Evolutionary conservation across 2,329 filamentous ascomycete genomes (phyloP).

Genomic region (Aureobasidium namibiae): DNA sequence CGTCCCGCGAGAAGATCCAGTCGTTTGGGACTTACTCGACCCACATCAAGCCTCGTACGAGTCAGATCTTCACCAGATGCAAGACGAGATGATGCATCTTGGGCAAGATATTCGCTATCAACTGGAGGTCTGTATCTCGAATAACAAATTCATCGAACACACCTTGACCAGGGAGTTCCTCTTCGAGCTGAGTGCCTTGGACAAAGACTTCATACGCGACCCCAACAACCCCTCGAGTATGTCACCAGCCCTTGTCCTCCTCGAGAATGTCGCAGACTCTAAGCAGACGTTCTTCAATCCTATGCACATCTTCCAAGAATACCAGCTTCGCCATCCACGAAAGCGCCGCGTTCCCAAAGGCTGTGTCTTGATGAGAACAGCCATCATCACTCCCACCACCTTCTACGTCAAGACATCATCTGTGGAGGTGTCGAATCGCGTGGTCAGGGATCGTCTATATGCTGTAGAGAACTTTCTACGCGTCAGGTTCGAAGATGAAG

Average conservation of each 20-base stretch:
- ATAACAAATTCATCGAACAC: constrained; percentile 67
- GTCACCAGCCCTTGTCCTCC: constrained; percentile 49
- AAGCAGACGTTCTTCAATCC: constrained; percentile 58
- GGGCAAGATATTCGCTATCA: constrained; percentile 74
- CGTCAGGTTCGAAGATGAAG: constrained; percentile 83
- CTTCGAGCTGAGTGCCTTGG: constrained; percentile 46
- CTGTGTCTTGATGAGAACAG: constrained; percentile 68
- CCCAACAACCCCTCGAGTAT: constrained; percentile 11
- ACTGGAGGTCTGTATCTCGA: constrained; percentile 86
- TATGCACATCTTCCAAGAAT: constrained; percentile 59
- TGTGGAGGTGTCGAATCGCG: constrained; percentile 80
- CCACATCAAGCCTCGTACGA: constrained; percentile 1
- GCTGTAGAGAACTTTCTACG: constrained; percentile 75
- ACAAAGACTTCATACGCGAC: constrained; percentile 19
- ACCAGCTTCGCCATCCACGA: constrained; percentile 11
- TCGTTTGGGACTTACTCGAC: not conserved
- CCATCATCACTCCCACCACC: constrained; percentile 73
- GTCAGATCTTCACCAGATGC: constrained; percentile 18
- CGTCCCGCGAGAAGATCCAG: not conserved
- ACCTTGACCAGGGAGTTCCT: constrained; percentile 63
- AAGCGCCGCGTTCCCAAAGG: constrained; percentile 54
- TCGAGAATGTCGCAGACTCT: constrained; percentile 66
- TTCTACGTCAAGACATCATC: constrained; percentile 69
- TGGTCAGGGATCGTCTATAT: constrained; percentile 63
- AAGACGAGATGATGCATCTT: constrained; percentile 24